Conservation (phyloP, 352 stramenopile genomes). For the Lagenidium giganteum region DNA sequence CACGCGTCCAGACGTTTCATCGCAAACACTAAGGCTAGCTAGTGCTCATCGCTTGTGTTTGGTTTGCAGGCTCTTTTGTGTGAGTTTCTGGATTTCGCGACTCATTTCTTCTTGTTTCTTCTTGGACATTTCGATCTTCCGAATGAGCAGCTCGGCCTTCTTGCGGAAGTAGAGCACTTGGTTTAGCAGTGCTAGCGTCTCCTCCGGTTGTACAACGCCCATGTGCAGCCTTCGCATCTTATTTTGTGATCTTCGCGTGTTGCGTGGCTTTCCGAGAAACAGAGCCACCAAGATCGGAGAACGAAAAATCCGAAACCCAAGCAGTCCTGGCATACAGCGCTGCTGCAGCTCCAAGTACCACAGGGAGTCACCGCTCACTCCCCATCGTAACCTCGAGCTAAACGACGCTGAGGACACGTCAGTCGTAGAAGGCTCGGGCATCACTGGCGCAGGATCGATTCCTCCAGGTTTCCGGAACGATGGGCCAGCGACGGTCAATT, state of each 20-base stretch:
- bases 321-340: conserved; percentile 34
- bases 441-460: no score
- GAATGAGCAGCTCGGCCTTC: conserved; percentile 55
- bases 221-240: no score
- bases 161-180: conserved; percentile 64
- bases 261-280: not conserved
- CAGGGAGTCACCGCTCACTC: conserved; percentile 9
- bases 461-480: no score
- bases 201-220: conserved; percentile 41
- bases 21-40: no score
- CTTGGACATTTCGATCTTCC: conserved; percentile 57
- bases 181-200: conserved; percentile 43
- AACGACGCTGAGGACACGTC: no score
- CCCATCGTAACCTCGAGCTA: not conserved
- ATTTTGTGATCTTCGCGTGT: no score
- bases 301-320: no score
- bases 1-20: no score
- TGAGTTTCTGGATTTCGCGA: conserved; percentile 55
- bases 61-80: conserved; percentile 40
- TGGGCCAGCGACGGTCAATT: no score
- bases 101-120: conserved; percentile 65
- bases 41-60: conserved; percentile 23
- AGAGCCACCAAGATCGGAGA: no score
- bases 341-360: conserved; percentile 16
- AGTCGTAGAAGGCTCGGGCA: no score